Evolutionary conservation across 768 basidiomycete genomes (phyloP).

Genomic region (Mycena rebaudengoi): DNA sequence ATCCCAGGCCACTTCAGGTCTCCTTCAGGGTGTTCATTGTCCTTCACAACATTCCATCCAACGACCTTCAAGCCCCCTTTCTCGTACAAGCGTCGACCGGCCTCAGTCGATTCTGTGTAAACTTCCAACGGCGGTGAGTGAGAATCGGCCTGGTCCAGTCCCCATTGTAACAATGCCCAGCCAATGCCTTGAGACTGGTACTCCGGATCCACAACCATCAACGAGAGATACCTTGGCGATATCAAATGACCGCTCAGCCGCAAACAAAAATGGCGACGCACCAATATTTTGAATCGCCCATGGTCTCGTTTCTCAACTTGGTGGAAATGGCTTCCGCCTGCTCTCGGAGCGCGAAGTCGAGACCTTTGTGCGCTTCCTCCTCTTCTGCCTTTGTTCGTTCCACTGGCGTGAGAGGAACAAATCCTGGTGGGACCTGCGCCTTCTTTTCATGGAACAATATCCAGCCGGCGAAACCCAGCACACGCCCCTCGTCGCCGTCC

Average conservation of each 20-base stretch:
- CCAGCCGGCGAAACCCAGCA: conserved; percentile 5
- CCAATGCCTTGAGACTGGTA: background rate
- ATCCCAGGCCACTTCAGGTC: conserved; percentile 2
- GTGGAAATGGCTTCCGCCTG: background rate
- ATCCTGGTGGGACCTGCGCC: background rate
- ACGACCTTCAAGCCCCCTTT: background rate
- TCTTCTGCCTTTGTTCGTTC: background rate
- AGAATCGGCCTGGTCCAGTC: background rate
- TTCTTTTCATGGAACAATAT: background rate
- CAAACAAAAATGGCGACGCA: background rate
- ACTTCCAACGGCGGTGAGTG: background rate
- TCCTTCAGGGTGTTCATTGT: background rate
- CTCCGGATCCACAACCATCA: conserved; percentile 1
- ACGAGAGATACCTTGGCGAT: background rate
- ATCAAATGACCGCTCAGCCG: background rate
- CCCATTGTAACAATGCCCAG: background rate
- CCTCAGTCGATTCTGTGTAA: conserved; percentile 8
- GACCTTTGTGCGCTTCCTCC: background rate
- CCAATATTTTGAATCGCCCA: conserved; percentile 6
- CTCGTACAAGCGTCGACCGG: background rate
- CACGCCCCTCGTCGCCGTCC: background rate
- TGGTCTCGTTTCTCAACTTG: background rate
- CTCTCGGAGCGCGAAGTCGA: background rate
- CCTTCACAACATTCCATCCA: conserved; percentile 1
- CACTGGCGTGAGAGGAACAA: background rate